Percentiles rank a stretch among this genome's conserved stretches.
Evolutionary conservation across 1,139 yeast genomes (phyloP).

Genomic region (Geotrichum carabidarum): DNA sequence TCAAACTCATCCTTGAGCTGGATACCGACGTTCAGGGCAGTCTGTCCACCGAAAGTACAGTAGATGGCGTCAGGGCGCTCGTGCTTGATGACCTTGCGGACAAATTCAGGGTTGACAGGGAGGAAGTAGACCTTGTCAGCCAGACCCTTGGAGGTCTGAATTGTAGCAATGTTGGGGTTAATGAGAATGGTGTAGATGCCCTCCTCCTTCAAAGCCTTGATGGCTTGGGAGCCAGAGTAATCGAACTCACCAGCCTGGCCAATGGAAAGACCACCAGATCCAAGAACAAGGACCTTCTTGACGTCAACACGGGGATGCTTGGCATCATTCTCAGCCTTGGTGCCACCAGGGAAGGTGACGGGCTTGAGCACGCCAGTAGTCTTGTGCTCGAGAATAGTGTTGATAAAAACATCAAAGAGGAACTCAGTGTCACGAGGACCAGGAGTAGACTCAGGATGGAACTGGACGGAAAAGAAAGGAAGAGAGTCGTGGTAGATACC

Average conservation of each 20-base stretch:
- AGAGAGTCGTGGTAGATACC: conserved; percentile 88
- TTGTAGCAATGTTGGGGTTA: conserved; percentile 96
- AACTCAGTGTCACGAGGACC: conserved; percentile 99
- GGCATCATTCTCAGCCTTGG: conserved; percentile 54
- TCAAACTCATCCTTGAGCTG: conserved; percentile 93
- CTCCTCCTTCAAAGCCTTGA: conserved; percentile 80
- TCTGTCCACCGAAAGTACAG: conserved; percentile 98
- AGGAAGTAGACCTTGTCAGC: conserved; percentile 93
- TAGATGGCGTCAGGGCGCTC: conserved; percentile 97
- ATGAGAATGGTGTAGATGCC: conserved; percentile 78
- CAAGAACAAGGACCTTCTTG: conserved; percentile 91
- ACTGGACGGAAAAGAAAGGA: conserved; percentile 97
- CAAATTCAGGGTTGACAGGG: conserved; percentile 94
- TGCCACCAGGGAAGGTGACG: conserved; percentile 89
- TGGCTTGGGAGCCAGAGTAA: conserved; percentile 87
- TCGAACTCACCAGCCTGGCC: conserved; percentile 99
- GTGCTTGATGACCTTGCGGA: conserved; percentile 86
- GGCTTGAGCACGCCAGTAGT: conserved; percentile 57
- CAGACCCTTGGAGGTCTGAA: conserved; percentile 90
- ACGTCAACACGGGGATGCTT: conserved; percentile 74
- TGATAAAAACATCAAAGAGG: conserved; percentile 86
- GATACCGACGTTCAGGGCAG: conserved; percentile 94
- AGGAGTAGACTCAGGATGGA: conserved; percentile 98
- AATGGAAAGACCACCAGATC: conserved; percentile 97
- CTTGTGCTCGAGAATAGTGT: conserved; percentile 66